Conservation (phyloP, 2,329 filamentous ascomycete species). For the Pestalotiopsis sp. region DNA sequence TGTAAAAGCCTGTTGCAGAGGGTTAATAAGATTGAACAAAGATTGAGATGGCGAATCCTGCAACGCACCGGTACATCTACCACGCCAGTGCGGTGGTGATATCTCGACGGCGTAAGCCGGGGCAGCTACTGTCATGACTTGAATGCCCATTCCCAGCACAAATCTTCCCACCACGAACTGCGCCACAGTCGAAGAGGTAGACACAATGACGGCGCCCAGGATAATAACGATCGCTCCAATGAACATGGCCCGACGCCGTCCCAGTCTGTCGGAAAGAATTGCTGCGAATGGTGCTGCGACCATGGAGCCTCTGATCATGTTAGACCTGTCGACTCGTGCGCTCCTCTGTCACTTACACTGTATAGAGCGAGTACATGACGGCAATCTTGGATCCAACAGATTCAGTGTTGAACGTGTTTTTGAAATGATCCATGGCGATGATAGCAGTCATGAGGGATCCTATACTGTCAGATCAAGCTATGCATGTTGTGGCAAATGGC, state of each 20-base stretch:
- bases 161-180: slow-evolving; percentile 51
- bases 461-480: slow-evolving; percentile 18
- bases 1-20: slow-evolving; percentile 44
- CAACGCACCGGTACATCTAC: slow-evolving; percentile 43
- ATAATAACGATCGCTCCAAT: slow-evolving; percentile 46
- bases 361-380: slow-evolving; percentile 50
- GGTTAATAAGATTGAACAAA: not conserved
- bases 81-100: slow-evolving; percentile 53
- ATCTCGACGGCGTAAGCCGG: slow-evolving; percentile 53
- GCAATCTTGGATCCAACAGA: slow-evolving; percentile 41
- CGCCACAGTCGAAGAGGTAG: slow-evolving; percentile 37
- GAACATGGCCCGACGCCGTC: slow-evolving; percentile 50
- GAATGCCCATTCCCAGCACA: slow-evolving; percentile 48
- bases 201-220: slow-evolving; percentile 44
- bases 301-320: slow-evolving; percentile 42
- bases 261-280: slow-evolving; percentile 45
- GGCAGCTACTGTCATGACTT: slow-evolving; percentile 51
- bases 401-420: slow-evolving; percentile 41
- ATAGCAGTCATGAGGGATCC: slow-evolving; percentile 48
- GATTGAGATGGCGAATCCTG: not conserved
- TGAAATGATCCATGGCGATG: slow-evolving; percentile 47
- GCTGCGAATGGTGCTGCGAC: slow-evolving; percentile 44
- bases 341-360: slow-evolving; percentile 41
- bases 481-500: not conserved
- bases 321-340: not conserved